Evolutionary conservation across 1,284 basidiomycete genomes (phyloP).

Genomic region (Irpex sp.): DNA sequence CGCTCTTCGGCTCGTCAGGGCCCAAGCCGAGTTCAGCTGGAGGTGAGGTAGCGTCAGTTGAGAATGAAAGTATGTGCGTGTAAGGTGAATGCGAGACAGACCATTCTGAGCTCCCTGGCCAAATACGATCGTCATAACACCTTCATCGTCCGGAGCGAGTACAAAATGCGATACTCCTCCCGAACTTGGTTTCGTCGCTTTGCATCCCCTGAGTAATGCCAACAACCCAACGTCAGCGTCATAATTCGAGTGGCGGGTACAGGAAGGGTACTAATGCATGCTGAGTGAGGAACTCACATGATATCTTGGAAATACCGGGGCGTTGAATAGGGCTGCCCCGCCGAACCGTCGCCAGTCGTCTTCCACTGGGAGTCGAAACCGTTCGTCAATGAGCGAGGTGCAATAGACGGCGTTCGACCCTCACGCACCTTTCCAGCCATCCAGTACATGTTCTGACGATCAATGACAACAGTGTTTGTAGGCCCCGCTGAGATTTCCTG

Average conservation of each 20-base stretch:
- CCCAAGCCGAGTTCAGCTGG: conserved; percentile 79
- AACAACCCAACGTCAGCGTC: too few species aligned
- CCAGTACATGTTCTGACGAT: conserved; percentile 79
- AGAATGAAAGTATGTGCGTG: not conserved
- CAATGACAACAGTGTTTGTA: conserved; percentile 78
- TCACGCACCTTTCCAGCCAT: conserved; percentile 77
- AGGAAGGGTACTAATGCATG: too few species aligned
- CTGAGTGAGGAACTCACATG: conserved; percentile 55
- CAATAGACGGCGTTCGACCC: too few species aligned
- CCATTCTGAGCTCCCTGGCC: conserved; percentile 80
- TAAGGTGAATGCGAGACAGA: conserved; percentile 21
- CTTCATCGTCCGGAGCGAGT: conserved; percentile 67
- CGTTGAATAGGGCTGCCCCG: conserved; percentile 75
- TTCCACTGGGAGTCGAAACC: conserved; percentile 74
- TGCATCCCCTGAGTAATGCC: too few species aligned
- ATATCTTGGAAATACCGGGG: conserved; percentile 81
- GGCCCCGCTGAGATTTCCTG: conserved; percentile 73
- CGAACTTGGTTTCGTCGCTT: conserved; percentile 58
- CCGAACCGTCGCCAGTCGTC: conserved; percentile 85
- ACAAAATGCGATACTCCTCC: conserved; percentile 92
- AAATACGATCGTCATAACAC: conserved; percentile 78
- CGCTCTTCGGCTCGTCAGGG: conserved; percentile 74
- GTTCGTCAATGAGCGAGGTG: too few species aligned
- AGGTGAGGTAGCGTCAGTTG: not conserved
- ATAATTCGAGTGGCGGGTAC: too few species aligned